Evolutionary conservation across 768 basidiomycete species (phyloP), one percentile per base, ranked within the genome.

Genomic region (Tremella yokohamensis): DNA sequence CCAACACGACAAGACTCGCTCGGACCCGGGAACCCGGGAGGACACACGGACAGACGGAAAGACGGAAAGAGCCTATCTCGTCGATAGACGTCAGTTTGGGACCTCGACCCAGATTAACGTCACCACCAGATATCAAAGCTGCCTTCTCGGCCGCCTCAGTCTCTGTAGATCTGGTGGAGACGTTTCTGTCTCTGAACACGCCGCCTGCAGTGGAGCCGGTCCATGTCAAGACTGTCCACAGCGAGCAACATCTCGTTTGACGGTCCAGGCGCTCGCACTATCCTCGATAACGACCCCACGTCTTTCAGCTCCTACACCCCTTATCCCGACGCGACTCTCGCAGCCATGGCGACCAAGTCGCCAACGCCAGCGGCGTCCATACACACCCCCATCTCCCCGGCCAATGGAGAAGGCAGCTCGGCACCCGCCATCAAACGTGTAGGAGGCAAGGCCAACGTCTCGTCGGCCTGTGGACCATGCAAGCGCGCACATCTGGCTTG

Each of bases 401-500:
- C 40, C 3, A n/a, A 19, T 55, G 37, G 25, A 22, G 20, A 40
- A 29, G 25, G 13, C 42, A 11, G 18, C n/a, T 15, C 34, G 1
- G 38, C 25, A 22, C 40, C 34, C 2, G 24, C 45, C 44, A 52
- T 57, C 24, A 60, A 64, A 47, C 55, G 66, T 15, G 57, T 70
- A 13, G 66, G 64, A 13, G 69, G 69, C 2, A 71, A 66, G 40
- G 51, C 69, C 18, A 71, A 71, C 34, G 69, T 71, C 11, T 62
- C 66, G 0, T 55, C 64, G 8, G 71, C 71, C 7, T 73, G 71
- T 56, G 69, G 56, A 19, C 71, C 71, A 2, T 73, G 71, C 44
- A 73, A 73, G 51, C 58, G 57, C 24, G 66, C 71, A 4, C 71
- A 73, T 61, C 40, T 73, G 45, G 71, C 68, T 8, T 73, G 71